Evolutionary conservation across 176 grass and related monocot genomes (phyloP).

Genomic region (Oryza rufipogon): DNA sequence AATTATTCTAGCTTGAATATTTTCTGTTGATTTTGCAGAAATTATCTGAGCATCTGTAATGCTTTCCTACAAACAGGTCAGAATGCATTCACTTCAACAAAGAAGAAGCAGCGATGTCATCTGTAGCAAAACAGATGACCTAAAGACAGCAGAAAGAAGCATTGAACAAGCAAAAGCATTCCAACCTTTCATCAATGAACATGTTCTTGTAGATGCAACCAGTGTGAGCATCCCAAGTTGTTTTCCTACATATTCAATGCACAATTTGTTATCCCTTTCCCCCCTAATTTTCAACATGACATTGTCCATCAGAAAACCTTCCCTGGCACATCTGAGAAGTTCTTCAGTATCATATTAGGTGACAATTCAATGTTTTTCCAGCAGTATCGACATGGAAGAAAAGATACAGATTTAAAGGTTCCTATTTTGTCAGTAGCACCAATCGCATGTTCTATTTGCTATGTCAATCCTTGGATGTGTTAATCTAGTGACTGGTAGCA

Average conservation of each 20-base stretch:
- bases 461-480: slow-evolving; percentile 30
- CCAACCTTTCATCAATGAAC: slow-evolving; percentile 77
- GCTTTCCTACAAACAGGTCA: slow-evolving; percentile 48
- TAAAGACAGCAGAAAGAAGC: slow-evolving; percentile 47
- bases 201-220: slow-evolving; percentile 62
- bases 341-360: slow-evolving; percentile 75
- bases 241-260: slow-evolving; percentile 25
- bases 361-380: slow-evolving; percentile 81
- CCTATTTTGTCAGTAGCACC: slow-evolving; percentile 38
- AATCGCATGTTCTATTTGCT: slow-evolving; percentile 26
- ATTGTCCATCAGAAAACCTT: slow-evolving; percentile 63
- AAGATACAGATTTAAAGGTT: slow-evolving; percentile 86
- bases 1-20: slow-evolving; percentile 19
- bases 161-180: slow-evolving; percentile 36
- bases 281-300: slow-evolving; percentile 35
- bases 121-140: slow-evolving; percentile 30
- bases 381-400: slow-evolving; percentile 72
- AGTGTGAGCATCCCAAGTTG: slow-evolving; percentile 62
- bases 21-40: not conserved
- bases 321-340: slow-evolving; percentile 78
- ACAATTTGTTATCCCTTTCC: slow-evolving; percentile 2
- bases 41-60: slow-evolving; percentile 31
- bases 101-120: slow-evolving; percentile 36
- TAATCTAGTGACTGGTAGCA: slow-evolving; percentile 19
- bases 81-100: slow-evolving; percentile 48